phyloP scores from a whole-genome alignment of 345 rosid genomes.

The Eucalyptus decipiens region DNA sequence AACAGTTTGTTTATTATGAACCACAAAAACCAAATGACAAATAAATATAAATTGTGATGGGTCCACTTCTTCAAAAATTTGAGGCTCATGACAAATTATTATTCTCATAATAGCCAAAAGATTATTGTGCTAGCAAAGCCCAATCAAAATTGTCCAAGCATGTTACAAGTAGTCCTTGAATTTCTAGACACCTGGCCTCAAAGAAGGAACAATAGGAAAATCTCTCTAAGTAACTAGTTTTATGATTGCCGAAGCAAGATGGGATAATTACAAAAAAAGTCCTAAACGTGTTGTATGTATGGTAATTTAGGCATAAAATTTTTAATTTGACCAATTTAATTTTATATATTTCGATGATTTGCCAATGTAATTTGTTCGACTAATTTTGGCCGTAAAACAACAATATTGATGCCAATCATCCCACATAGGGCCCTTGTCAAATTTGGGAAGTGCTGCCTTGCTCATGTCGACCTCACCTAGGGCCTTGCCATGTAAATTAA shows the following conservation, averaged over 20 bases:
- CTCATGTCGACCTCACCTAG: not conserved
- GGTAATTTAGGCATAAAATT: fast-evolving
- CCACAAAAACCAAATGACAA: no score
- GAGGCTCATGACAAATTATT: no score
- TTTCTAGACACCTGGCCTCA: not conserved
- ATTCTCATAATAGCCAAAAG: no score
- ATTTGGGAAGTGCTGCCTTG: not conserved
- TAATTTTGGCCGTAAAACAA: fast-evolving
- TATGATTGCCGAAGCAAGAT: not conserved
- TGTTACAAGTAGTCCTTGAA: not conserved
- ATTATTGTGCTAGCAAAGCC: no score
- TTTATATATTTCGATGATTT: not conserved
- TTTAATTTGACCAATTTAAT: not conserved
- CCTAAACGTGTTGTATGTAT: not conserved
- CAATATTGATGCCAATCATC: not conserved
- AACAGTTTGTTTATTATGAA: fast-evolving
- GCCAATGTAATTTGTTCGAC: fast-evolving
- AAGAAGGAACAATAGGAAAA: not conserved
- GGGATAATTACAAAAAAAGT: not conserved
- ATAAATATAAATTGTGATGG: no score
- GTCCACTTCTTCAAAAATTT: fast-evolving
- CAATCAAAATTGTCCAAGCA: not conserved
- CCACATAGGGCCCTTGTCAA: not conserved
- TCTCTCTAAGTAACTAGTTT: not conserved
- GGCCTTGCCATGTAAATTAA: not conserved